Evolutionary conservation across 192 early-diverging fungal genomes (phyloP).

Genomic region (Diversispora epigaea): DNA sequence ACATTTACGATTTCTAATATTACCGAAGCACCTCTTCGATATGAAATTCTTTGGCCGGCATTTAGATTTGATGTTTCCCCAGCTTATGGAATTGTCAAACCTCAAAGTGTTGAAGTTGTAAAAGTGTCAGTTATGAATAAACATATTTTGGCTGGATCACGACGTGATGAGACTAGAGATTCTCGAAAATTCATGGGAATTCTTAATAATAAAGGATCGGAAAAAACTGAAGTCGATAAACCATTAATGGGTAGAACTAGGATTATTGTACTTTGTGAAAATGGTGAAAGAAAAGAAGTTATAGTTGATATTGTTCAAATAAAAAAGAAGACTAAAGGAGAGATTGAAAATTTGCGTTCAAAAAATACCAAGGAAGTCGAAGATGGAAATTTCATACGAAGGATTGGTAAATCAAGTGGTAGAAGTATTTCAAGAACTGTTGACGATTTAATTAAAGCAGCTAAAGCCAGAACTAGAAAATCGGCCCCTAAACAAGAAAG

Average conservation of each 20-base stretch:
- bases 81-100: slow-evolving; percentile 25
- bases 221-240: slow-evolving; percentile 2
- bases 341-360: slow-evolving; percentile 11
- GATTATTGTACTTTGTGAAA: slow-evolving; percentile 29
- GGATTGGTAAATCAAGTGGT: not conserved
- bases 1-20: slow-evolving; percentile 33
- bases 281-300: slow-evolving; percentile 29
- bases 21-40: slow-evolving; percentile 15
- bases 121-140: slow-evolving; percentile 31
- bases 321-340: slow-evolving; percentile 23
- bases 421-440: slow-evolving; percentile 14
- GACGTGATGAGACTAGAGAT: slow-evolving; percentile 23
- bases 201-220: slow-evolving; percentile 10
- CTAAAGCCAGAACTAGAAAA: slow-evolving; percentile 7
- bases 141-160: slow-evolving; percentile 23
- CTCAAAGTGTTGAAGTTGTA: slow-evolving; percentile 13
- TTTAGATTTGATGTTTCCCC: slow-evolving; percentile 30
- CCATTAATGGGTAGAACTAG: slow-evolving; percentile 24
- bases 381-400: slow-evolving; percentile 24
- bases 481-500: not conserved
- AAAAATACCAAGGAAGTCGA: slow-evolving; percentile 4
- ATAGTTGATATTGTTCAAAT: slow-evolving; percentile 27
- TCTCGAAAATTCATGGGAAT: slow-evolving; percentile 29
- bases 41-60: slow-evolving; percentile 32
- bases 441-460: slow-evolving; percentile 19